Evolutionary conservation across 208 protist species (phyloP), one percentile per base, ranked within the genome.

Genomic region (Leishmania gerbilli): DNA sequence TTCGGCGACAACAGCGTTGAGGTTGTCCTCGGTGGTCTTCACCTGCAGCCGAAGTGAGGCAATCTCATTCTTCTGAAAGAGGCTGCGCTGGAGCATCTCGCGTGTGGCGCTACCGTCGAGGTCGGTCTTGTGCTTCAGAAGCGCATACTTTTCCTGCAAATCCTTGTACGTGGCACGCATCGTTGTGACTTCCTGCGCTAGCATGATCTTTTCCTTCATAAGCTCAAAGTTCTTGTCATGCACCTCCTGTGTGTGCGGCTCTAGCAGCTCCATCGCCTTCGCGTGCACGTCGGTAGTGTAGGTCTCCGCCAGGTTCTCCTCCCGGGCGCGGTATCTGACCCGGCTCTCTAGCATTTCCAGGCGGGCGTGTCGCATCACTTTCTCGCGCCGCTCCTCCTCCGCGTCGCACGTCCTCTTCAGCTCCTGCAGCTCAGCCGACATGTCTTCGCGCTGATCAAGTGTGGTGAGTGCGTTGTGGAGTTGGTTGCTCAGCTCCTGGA

Each of bases 311-410:
- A 95, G 77, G n/a, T 81, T 74, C 74, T 88, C 82, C 87, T 94
- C 89, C 77, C 91, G 83, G n/a, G 87, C 76, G 71, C 88, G 82
- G 72, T 95, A 84, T 71, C 86, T 81, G 55, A 98, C 93, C 53
- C 93, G 92, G 24, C 95, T 88, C 79, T 96, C 93, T 55, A 97
- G 87, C 77, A 91, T 89, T n/a, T 90, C 84, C 31, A 96, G 79
- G 15, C 91, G 86, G 24, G 88, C 83, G 5, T 68, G 17, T 5
- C 71, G 82, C 45, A 82, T 79, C 56, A 83, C 87, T 15, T 84
- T 79, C 49, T 80, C 75, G 64, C 87, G 83, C 34, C 68, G 40
- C 37, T 69, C 77, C 19, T 84, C 31, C 67, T 93, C 87, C 40
- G 81, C 87, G 15, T 81, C 64, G 31, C 81, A 81, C 15, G 72